Evolutionary conservation across 257 asterid genomes (phyloP), one percentile per base, ranked within the genome.

Genomic region (Rauvolfia tetraphylla): DNA sequence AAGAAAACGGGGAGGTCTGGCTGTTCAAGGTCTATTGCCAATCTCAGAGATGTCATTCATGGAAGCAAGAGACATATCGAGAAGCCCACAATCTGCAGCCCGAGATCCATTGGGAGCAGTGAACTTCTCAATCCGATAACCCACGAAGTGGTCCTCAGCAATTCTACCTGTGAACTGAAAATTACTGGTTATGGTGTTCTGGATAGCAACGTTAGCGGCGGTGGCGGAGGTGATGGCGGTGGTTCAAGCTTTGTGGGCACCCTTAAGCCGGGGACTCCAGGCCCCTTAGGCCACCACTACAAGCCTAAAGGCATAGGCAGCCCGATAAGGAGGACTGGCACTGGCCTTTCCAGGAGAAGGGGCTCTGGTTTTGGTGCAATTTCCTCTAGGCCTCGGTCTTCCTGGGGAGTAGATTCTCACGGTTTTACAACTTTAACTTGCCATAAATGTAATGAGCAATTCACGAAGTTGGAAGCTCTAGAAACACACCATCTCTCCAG

Each of bases 21-120:
- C 12, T 94, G 98, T 75, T 94, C 98, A 8, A 84, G 92, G 82
- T 94, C 98, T 5, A 92, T 94, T 23, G 98, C 97, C 23, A 94
- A 92, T 84, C 86, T 90, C 53, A 90, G 89, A 74, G 97, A 92
- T 72, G 98, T 92, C 71, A 89, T 92, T 68, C 94, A 93, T 39
- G 98, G 97, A 61, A 94, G 98, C 89, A 94, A 94, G 81, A 83
- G 98, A 69, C 97, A 92, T 75, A 73, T 83, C 27, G 97, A 86
- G 25, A 88, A 84, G 85, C 93, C 96, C 3, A 83, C 93, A 41
- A 81, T 88, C 34, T 91, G 96, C 59, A 92, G 98, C 66, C 98
- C 98, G 20, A 87, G 98, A 82, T 92, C 98, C 17, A 91, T 92
- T 29, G 96, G 96, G 0, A 92, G 98, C 81, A 89, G 95, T 73